Evolutionary conservation across 768 basidiomycete genomes (phyloP), one percentile per base, ranked within the genome.

Genomic region (Lactarius indigo): DNA sequence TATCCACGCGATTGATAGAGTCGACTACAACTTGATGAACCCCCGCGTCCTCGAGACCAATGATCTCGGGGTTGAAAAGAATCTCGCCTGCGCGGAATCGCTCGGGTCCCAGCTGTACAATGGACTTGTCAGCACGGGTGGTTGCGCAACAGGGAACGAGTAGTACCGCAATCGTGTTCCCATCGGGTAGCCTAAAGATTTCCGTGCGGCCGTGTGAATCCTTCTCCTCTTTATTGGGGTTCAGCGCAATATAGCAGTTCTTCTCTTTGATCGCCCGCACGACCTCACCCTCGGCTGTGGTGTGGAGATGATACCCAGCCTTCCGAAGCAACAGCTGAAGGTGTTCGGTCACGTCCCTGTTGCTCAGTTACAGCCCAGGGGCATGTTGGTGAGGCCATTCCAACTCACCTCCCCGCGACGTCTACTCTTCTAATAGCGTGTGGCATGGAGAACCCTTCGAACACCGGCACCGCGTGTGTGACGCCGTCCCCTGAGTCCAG

Each of bases 11-110:
- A 77, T 90, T 93, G 76, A 98, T 98, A 9, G 96, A 96, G 79
- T 99, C 95, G n/a, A 98, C 94, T 15, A 98, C 91, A 42, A 98
- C 94, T 77, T 99, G 96, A 77, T 98, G 97, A 13, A 98, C 94
- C 61, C 97, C 97, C 30, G 93, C 89, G 73, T 96, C 95, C 78
- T 99, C 97, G 72, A 92, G 89, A 8, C 97, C 97, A 71, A 98
- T 90, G 59, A 98, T 79, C 76, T 98, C 96, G 33, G 97, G 97
- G 75, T 97, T 96, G 82, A 99, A 99, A 60, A 99, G 79, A 65
- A 98, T 94, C 76, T 99, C 97, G 37, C 97, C 95, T 13, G 97
- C 97, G 71, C 94, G 87, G 83, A 96, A 98, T 64, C 96, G 88
- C 78, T 98, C 97, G 59, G 90, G 80, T 62, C 95, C 95, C 69